Percentiles rank a stretch among this genome's conserved stretches.
Evolutionary conservation across 1,139 yeast species (phyloP).

Genomic region (Geotrichum siamense): DNA sequence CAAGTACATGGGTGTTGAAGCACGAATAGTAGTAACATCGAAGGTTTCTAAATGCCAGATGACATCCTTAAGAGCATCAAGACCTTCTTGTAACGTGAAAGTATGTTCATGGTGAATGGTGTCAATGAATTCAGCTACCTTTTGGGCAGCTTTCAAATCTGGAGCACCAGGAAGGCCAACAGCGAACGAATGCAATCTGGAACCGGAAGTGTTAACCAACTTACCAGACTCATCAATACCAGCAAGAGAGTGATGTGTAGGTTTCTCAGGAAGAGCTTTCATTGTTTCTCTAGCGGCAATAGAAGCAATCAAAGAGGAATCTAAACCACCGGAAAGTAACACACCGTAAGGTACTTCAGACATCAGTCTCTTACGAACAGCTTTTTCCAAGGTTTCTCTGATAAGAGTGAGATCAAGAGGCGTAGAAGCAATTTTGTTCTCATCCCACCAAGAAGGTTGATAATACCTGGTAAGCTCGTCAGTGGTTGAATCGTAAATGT

Average conservation of each 20-base stretch:
- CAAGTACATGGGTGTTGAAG: constrained; percentile 98
- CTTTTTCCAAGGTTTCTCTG: constrained; percentile 79
- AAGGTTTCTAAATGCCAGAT: constrained; percentile 93
- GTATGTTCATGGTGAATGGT: constrained; percentile 97
- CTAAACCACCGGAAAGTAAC: constrained; percentile 90
- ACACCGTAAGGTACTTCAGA: constrained; percentile 99
- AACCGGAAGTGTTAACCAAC: constrained; percentile 67
- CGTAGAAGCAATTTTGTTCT: constrained; percentile 57
- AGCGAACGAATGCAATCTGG: constrained; percentile 90
- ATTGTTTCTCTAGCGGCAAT: constrained; percentile 95
- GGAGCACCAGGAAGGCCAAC: constrained; percentile 98
- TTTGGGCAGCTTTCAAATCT: constrained; percentile 90
- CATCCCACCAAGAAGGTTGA: constrained; percentile 94
- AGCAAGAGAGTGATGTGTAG: constrained; percentile 52
- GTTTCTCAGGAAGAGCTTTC: constrained; percentile 55
- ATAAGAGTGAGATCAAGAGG: constrained; percentile 65
- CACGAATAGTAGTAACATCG: constrained; percentile 97
- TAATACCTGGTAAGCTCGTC: constrained; percentile 81
- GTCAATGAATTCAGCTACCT: constrained; percentile 88
- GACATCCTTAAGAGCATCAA: constrained; percentile 91
- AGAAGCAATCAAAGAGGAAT: constrained; percentile 90
- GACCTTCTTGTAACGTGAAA: constrained; percentile 91
- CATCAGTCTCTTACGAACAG: constrained; percentile 98
- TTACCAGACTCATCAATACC: constrained; percentile 90
- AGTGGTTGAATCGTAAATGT: constrained; percentile 85